Base-by-base conservation (phyloP, 2,329 filamentous ascomycete species). In the Microcyclosporella mali region DNA sequence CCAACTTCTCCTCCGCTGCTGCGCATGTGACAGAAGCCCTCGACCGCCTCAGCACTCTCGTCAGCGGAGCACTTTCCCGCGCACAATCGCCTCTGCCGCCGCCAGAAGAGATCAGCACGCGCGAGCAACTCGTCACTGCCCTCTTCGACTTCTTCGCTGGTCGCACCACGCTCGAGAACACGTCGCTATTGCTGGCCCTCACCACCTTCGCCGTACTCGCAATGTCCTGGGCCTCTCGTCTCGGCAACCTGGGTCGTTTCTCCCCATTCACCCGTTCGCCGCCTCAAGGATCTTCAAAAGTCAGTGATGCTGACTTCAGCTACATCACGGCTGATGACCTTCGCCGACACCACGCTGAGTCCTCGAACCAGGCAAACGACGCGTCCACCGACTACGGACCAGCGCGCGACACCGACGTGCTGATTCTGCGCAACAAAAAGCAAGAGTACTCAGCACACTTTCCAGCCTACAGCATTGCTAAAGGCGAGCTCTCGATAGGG, bases 301-400 rank as follows among this genome's bases (percentile, higher is more conserved):
- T 89, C 46, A 84, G 79, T 55, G 83, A 88, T 53, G 78, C 82
- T 27, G 85, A 89, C 67, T 90, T 81, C 64, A 83, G 79, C 61
- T 89, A 90, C 69, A 88, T 89, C 60, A 88, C 84, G n/a, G 81
- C 81, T 19, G 79, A 85, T 56, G 84, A 89, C 57, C 64, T 88
- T 59, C 47, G 53, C 61, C 51, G 63, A 63, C 58, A 60, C 58
- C 48, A 60, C 52, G 48, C 56, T 64, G 57, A 51, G 55, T 55
- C 50, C 31, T 40, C 47, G 45, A 50, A 40, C 41, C 61, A 57
- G 62, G 57, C 65, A n/a, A 71, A 74, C 49, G 68, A 71, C 44
- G 64, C 69, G 19, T 63, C 64, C 38, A 57, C 62, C 32, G 46
- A 61, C 57, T 31, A 66, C 60, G 51, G 66, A 62, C 50, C 67